phyloP scores from a whole-genome alignment of 2,329 filamentous ascomycete genomes.

The Macrophomina pseudophaseolina region DNA sequence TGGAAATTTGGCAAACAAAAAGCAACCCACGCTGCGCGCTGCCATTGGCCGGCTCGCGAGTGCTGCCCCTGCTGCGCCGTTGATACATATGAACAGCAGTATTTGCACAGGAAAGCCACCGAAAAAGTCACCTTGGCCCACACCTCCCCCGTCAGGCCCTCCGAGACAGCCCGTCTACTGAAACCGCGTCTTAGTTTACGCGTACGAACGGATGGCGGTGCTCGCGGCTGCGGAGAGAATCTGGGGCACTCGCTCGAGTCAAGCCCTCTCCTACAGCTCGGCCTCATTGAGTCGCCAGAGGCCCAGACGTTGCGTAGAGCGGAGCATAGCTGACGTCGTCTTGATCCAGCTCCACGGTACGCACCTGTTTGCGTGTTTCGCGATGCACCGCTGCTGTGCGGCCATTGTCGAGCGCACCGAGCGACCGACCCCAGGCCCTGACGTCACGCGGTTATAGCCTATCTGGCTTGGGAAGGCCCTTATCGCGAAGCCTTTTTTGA shows the following conservation, averaged over 20 bases:
- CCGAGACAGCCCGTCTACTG: slow-evolving; percentile 2
- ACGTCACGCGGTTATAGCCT: not conserved
- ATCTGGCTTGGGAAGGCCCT: not conserved
- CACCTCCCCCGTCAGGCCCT: not conserved
- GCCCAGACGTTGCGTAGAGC: slow-evolving; percentile 1
- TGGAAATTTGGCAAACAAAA: slow-evolving; percentile 20
- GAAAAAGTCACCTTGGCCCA: slow-evolving; percentile 15
- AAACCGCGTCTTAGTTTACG: not conserved
- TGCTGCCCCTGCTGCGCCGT: slow-evolving; percentile 1
- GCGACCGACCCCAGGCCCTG: not conserved
- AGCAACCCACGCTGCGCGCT: slow-evolving; percentile 4
- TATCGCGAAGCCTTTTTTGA: not conserved
- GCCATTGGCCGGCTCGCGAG: not conserved
- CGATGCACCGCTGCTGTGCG: not conserved
- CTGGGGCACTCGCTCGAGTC: slow-evolving; percentile 1
- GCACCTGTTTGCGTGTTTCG: not conserved
- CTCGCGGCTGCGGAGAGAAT: slow-evolving; percentile 10
- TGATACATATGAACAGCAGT: not conserved
- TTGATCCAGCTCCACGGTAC: not conserved
- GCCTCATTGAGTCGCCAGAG: not conserved
- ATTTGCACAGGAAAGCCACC: not conserved
- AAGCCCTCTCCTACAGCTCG: not conserved
- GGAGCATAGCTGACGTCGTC: not conserved
- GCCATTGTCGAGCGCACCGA: not conserved
- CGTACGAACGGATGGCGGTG: slow-evolving; percentile 5